phyloP scores from a whole-genome alignment of 83 land plant species.

The Isoetes engelmannii region DNA sequence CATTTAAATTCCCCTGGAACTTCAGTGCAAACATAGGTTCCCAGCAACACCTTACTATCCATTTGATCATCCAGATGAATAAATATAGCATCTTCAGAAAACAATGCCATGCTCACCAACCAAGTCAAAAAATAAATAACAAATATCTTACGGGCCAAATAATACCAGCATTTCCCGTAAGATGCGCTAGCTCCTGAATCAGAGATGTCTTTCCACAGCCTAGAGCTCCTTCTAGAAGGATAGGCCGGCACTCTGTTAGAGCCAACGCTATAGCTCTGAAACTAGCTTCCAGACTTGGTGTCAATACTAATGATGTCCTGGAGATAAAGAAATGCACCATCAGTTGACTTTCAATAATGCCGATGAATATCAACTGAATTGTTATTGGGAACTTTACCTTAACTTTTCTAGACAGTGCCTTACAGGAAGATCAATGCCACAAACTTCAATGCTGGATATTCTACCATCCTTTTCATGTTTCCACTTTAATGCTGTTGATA shows the following conservation, averaged over 20 bases:
- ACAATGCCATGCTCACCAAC: not conserved
- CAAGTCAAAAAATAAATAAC: not conserved
- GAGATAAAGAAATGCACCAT: not conserved
- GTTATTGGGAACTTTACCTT: not conserved
- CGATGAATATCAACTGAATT: not conserved
- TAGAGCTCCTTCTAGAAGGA: conserved; percentile 82
- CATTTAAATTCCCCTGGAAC: conserved; percentile 93
- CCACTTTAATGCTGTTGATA: conserved; percentile 9
- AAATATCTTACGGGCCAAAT: not conserved
- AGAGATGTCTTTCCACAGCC: conserved; percentile 85
- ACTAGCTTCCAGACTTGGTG: conserved; percentile 52
- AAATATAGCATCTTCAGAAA: conserved; percentile 45
- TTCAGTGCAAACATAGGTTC: conserved; percentile 80
- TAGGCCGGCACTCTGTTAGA: conserved; percentile 67
- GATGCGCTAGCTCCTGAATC: conserved; percentile 52
- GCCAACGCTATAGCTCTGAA: conserved; percentile 66
- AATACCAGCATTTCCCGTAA: conserved; percentile 60
- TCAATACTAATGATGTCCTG: conserved; percentile 47
- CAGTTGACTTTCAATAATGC: not conserved
- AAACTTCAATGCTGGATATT: conserved; percentile 26
- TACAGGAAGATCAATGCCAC: conserved; percentile 45
- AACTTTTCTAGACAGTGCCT: conserved; percentile 12
- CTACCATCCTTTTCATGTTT: not conserved
- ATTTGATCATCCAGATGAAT: conserved; percentile 95
- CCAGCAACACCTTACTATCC: conserved; percentile 77